Evolutionary conservation across 2,329 filamentous ascomycete genomes (phyloP).

Genomic region (Calycina marina): DNA sequence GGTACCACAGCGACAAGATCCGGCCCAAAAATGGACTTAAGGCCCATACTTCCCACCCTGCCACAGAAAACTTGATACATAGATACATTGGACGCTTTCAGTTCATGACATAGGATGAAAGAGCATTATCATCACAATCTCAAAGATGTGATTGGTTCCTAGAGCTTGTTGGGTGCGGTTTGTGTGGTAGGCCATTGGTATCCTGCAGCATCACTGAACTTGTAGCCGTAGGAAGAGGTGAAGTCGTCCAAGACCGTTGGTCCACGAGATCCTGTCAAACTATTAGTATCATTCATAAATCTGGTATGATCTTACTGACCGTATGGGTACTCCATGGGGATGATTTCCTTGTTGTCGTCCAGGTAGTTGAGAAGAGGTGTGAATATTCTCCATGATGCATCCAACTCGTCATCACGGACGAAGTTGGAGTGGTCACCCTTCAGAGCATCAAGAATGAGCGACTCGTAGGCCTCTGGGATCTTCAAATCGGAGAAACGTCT

Average conservation of each 20-base stretch:
- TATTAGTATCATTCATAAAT: neutral
- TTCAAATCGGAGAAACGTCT: slow-evolving; percentile 98
- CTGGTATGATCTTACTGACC: slow-evolving; percentile 64
- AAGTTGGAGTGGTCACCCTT: slow-evolving; percentile 99
- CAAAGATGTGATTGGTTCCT: slow-evolving; percentile 28
- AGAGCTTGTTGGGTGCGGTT: slow-evolving; percentile 67
- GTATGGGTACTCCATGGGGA: slow-evolving; percentile 99
- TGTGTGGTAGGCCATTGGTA: slow-evolving; percentile 88
- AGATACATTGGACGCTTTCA: too few relatives aligned
- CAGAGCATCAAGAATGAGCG: slow-evolving; percentile 86
- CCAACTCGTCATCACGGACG: slow-evolving; percentile 89
- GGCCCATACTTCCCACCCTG: too few relatives aligned
- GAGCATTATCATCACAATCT: too few relatives aligned
- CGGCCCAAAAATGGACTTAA: too few relatives aligned
- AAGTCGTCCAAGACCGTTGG: slow-evolving; percentile 96
- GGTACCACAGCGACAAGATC: too few relatives aligned
- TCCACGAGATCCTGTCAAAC: slow-evolving; percentile 70
- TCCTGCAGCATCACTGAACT: slow-evolving; percentile 86
- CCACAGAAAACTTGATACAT: too few relatives aligned
- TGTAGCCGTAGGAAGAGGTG: slow-evolving; percentile 95
- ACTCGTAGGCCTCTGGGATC: slow-evolving; percentile 98
- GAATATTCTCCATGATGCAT: slow-evolving; percentile 97
- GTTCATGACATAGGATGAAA: too few relatives aligned
- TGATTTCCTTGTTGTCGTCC: slow-evolving; percentile 98
- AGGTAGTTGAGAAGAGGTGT: slow-evolving; percentile 95